Conservation (phyloP, 2,329 filamentous ascomycete species). For the Waltergamsia citrina region DNA sequence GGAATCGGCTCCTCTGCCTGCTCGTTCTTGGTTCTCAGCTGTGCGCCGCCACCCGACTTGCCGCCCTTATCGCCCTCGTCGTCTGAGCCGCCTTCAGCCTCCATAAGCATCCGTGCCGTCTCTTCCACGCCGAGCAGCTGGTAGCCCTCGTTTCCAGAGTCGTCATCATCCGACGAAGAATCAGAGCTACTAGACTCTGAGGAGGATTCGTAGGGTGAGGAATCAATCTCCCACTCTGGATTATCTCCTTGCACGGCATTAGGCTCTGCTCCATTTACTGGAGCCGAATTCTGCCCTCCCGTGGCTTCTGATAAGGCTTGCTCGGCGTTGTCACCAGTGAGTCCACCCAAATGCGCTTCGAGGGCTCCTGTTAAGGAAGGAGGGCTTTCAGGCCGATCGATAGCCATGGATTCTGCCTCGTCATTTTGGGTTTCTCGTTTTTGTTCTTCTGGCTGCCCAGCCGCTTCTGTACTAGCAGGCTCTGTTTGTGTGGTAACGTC, state of each 20-base stretch:
- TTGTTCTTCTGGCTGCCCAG: neutral
- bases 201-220: constrained; percentile 65
- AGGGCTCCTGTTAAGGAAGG: constrained; percentile 30
- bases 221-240: constrained; percentile 80
- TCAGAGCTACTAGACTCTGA: constrained; percentile 50
- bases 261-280: constrained; percentile 2
- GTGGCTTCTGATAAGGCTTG: constrained; percentile 1
- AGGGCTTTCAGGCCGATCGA: constrained; percentile 24
- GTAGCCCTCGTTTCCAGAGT: constrained; percentile 53
- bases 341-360: constrained; percentile 31
- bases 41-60: constrained; percentile 23
- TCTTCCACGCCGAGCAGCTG: constrained; percentile 73
- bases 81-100: constrained; percentile 69
- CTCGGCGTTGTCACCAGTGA: constrained; percentile 12
- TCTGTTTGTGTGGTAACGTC: constrained; percentile 1
- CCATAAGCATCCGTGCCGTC: constrained; percentile 77
- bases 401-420: constrained; percentile 21
- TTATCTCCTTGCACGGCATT: too few relatives aligned
- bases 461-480: constrained; percentile 3
- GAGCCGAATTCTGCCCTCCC: neutral
- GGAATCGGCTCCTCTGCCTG: constrained; percentile 51
- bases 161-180: constrained; percentile 49
- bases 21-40: constrained; percentile 79
- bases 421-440: neutral
- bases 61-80: constrained; percentile 54